These are phyloP conservation scores for Trichoderma gracile DNA, from an alignment of 2,329 filamentous ascomycete genomes.

Conservation along the genomic window DNA sequence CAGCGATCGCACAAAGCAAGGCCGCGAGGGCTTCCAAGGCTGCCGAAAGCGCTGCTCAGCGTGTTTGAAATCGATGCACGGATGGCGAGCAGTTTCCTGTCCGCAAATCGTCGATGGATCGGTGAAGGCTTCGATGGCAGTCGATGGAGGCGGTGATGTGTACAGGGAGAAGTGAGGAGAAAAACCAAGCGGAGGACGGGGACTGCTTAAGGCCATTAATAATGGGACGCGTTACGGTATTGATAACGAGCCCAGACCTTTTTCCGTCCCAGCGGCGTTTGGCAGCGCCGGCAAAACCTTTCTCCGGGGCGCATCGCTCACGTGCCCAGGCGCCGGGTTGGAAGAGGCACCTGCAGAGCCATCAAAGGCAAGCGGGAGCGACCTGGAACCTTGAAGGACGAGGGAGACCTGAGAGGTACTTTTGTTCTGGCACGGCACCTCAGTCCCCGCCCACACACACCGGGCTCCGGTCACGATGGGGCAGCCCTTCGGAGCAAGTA, in stretches of 20 bases:
- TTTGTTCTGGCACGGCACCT: background rate
- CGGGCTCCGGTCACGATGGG: too few relatives aligned
- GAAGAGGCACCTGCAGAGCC: background rate
- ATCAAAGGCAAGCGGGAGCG: background rate
- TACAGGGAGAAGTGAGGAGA: constrained; percentile 18
- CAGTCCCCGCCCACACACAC: background rate
- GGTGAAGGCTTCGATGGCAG: constrained; percentile 29
- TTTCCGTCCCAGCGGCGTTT: constrained; percentile 6
- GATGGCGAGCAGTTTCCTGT: background rate
- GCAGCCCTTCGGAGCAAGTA: background rate
- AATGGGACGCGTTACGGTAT: constrained; percentile 19
- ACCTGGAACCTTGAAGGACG: background rate
- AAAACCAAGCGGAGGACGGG: constrained; percentile 20
- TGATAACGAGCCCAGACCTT: constrained; percentile 14
- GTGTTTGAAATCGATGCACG: constrained; percentile 2
- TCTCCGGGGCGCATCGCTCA: background rate
- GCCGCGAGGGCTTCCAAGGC: background rate
- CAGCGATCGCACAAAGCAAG: constrained; percentile 9
- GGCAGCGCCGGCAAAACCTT: background rate
- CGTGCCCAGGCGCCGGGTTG: background rate
- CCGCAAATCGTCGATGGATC: constrained; percentile 8
- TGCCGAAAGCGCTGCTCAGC: constrained; percentile 4
- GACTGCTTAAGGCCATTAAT: constrained; percentile 22
- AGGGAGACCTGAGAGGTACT: constrained; percentile 2
- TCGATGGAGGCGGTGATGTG: constrained; percentile 27